Evolutionary conservation across 306 rosid species (phyloP).

Genomic region (Corylus avellana): DNA sequence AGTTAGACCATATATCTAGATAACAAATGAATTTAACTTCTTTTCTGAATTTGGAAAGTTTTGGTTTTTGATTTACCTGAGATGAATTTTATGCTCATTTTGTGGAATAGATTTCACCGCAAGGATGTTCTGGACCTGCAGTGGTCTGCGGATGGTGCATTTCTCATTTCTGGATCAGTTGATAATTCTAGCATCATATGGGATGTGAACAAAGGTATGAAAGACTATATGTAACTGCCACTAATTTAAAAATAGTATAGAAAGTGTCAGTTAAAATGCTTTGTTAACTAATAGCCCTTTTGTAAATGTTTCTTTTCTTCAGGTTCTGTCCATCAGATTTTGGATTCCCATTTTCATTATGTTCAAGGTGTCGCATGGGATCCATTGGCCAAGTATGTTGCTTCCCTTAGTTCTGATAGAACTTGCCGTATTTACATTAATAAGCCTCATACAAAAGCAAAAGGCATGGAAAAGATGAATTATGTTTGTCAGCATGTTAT

Average conservation of each 20-base stretch:
- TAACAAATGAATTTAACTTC: background rate
- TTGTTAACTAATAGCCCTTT: slow-evolving; percentile 19
- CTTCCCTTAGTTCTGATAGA: slow-evolving; percentile 93
- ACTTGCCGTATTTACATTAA: slow-evolving; percentile 79
- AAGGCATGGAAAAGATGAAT: slow-evolving; percentile 61
- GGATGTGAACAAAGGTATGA: slow-evolving; percentile 84
- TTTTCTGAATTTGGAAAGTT: background rate
- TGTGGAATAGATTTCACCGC: slow-evolving; percentile 70
- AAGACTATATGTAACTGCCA: slow-evolving; percentile 1
- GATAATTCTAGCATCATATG: slow-evolving; percentile 94
- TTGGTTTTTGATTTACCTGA: background rate
- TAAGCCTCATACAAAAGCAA: slow-evolving; percentile 64
- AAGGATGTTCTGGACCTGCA: slow-evolving; percentile 87
- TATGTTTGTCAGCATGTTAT: slow-evolving; percentile 78
- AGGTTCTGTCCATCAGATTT: slow-evolving; percentile 85
- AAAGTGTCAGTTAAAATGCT: slow-evolving; percentile 23
- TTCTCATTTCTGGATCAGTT: slow-evolving; percentile 85
- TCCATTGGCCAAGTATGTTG: slow-evolving; percentile 71
- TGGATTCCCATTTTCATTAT: slow-evolving; percentile 86
- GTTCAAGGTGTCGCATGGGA: slow-evolving; percentile 99
- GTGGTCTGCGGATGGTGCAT: slow-evolving; percentile 78
- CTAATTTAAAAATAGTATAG: background rate
- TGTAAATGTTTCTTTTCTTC: slow-evolving; percentile 26
- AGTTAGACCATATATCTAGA: background rate
- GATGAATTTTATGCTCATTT: slow-evolving; percentile 26